Conservation (phyloP, 106 monocot genomes). For the Dactylorhiza incarnata region DNA sequence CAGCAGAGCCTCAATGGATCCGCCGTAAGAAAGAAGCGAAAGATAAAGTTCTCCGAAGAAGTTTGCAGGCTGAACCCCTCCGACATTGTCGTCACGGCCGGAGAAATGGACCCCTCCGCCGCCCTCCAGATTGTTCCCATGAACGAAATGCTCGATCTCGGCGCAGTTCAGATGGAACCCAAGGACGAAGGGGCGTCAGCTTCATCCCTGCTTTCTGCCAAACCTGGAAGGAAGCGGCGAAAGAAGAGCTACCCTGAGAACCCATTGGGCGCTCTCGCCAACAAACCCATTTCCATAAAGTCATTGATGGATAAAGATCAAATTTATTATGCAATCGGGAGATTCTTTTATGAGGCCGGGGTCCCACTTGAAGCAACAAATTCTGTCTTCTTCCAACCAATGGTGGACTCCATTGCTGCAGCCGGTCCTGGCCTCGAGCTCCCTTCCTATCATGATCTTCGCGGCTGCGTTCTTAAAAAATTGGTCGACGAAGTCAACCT, state of each 20-base stretch:
- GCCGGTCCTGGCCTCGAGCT: slow-evolving; percentile 42
- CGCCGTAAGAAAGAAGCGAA: slow-evolving; percentile 49
- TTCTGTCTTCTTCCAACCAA: slow-evolving; percentile 64
- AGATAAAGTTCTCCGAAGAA: slow-evolving; percentile 49
- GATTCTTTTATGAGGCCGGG: slow-evolving; percentile 69
- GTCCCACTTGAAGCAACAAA: slow-evolving; percentile 66
- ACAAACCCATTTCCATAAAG: neutral
- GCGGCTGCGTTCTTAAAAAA: slow-evolving; percentile 55
- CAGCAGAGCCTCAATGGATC: slow-evolving; percentile 68
- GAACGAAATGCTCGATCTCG: slow-evolving; percentile 23
- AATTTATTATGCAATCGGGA: slow-evolving; percentile 53
- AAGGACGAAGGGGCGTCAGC: slow-evolving; percentile 18
- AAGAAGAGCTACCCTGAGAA: slow-evolving; percentile 4
- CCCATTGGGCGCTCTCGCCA: neutral
- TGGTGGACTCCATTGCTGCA: slow-evolving; percentile 68
- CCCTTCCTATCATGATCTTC: slow-evolving; percentile 68
- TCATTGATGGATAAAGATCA: slow-evolving; percentile 37
- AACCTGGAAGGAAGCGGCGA: slow-evolving; percentile 36
- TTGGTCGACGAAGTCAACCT: slow-evolving; percentile 45
- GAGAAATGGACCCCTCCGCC: slow-evolving; percentile 12
- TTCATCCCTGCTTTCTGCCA: neutral
- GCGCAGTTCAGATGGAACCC: slow-evolving; percentile 17
- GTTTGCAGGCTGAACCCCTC: slow-evolving; percentile 26
- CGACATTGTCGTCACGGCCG: neutral
- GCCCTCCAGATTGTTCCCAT: slow-evolving; percentile 19